phyloP scores from a whole-genome alignment of 1,284 basidiomycete species.

The Cerrena zonata region DNA sequence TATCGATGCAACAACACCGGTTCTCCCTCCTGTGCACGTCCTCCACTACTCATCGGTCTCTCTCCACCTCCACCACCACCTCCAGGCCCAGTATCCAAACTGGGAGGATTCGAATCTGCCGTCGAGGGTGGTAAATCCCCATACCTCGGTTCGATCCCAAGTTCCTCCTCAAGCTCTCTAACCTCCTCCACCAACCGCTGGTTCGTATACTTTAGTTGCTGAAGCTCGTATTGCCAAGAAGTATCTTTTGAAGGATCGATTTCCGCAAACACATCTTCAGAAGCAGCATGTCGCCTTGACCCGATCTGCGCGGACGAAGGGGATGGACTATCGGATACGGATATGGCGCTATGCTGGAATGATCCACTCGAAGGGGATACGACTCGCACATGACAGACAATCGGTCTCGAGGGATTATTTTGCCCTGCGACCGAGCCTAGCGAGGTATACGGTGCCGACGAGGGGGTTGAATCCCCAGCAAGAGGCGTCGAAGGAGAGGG shows the following conservation, averaged over 20 bases:
- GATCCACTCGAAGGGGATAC: neutral
- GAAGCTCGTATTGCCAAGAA: constrained; percentile 90
- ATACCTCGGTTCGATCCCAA: constrained; percentile 10
- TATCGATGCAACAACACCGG: neutral
- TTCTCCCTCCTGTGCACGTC: neutral
- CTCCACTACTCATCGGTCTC: neutral
- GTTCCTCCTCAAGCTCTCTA: constrained; percentile 39
- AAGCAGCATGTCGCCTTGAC: constrained; percentile 19
- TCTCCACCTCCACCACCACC: neutral
- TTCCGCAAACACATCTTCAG: constrained; percentile 65
- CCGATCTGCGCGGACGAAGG: constrained; percentile 15
- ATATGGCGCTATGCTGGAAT: neutral
- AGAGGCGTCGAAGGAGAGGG: neutral
- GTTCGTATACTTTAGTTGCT: constrained; percentile 77
- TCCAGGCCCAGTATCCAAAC: no score
- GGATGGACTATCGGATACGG: constrained; percentile 6
- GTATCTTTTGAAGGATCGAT: constrained; percentile 60
- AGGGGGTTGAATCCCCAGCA: neutral
- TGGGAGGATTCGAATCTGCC: neutral
- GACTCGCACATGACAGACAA: constrained; percentile 24
- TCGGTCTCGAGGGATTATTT: constrained; percentile 8
- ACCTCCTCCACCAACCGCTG: constrained; percentile 69
- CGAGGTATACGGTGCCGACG: neutral
- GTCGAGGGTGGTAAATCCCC: neutral
- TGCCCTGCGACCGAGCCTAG: neutral